Evolutionary conservation across 148 eudicot species (phyloP), one percentile per base, ranked within the genome.

Genomic region (Pouteria glomerata): DNA sequence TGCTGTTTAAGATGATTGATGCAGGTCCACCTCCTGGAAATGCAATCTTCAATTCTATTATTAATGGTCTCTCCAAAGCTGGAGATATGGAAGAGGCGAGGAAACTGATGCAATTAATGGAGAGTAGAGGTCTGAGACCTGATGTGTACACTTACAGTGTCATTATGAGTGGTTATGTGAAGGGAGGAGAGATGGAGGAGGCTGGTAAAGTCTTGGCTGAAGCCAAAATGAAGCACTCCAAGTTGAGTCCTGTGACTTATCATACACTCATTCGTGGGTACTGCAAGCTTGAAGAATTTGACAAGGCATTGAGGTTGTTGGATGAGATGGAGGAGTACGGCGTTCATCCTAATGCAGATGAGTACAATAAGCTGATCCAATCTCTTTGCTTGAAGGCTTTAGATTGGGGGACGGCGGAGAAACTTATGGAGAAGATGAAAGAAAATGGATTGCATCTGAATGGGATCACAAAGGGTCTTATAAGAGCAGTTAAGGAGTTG

Each of bases 11-110:
- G 80, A 95, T 95, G 98, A 83, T 88, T 16, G 90, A 82, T 47
- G 74, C 72, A 6, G 98, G 97, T 29, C 97, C 97, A 23, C 90
- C 92, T 69, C 98, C 97, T 57, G 96, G 97, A 55, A 88, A 89
- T 67, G 81, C 82, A 0, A 78, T 83, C 37, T 95, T 95, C 78
- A 86, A 95, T 70, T 45, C 55, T 8, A 41, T 91, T 21, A 88
- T 95, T 16, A 83, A 70, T 31, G 64, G 74, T 26, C 83, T 89
- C 50, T 84, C 92, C 1, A 91, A 89, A 76, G 65, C 79, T 21
- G 96, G 91, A 62, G 90, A 89, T 7, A 57, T 86, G 83, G 84
- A 70, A 18, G 96, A 86, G 73, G 97, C 98, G 0, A 81, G 33
- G 74, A 82, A 76, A 45, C 64, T 88, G 19, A 56, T 88, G 77